Evolutionary conservation across 148 eudicot species (phyloP).

Genomic region (Rhododendron kiyosumense): DNA sequence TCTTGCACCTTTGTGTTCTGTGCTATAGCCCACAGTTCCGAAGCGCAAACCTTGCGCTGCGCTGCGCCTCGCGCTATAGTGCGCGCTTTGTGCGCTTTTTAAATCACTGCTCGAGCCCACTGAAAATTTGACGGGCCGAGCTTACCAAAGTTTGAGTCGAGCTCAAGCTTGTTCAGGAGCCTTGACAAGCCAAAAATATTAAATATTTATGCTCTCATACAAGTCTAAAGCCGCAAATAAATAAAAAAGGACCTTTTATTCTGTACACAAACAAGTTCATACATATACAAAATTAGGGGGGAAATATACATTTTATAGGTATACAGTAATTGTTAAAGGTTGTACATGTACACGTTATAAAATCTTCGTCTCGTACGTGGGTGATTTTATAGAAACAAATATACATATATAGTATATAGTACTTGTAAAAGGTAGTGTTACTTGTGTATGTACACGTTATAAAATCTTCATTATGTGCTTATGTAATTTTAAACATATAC

Average conservation of each 20-base stretch:
- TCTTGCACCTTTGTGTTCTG: too few relatives aligned
- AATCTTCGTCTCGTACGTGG: not conserved
- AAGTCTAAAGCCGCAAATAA: not conserved
- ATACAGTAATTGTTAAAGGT: not conserved
- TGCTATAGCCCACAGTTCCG: too few relatives aligned
- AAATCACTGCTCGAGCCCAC: not conserved
- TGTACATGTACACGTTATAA: not conserved
- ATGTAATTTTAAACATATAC: too few relatives aligned
- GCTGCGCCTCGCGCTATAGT: too few relatives aligned
- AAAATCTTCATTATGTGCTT: not conserved
- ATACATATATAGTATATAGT: not conserved
- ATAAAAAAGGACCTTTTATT: not conserved
- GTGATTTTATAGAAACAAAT: not conserved
- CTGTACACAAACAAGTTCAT: not conserved
- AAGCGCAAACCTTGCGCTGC: too few relatives aligned
- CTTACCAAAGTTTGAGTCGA: too few relatives aligned
- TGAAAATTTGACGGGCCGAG: too few relatives aligned
- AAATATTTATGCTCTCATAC: not conserved
- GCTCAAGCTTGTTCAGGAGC: not conserved
- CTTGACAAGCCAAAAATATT: not conserved
- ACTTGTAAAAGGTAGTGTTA: not conserved
- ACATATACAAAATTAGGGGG: too few relatives aligned
- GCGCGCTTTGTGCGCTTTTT: too few relatives aligned
- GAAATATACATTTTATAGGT: too few relatives aligned
- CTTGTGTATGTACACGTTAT: too few relatives aligned